Conservation (phyloP, 164 flowering plant species). For the Liriodendron chinense region DNA sequence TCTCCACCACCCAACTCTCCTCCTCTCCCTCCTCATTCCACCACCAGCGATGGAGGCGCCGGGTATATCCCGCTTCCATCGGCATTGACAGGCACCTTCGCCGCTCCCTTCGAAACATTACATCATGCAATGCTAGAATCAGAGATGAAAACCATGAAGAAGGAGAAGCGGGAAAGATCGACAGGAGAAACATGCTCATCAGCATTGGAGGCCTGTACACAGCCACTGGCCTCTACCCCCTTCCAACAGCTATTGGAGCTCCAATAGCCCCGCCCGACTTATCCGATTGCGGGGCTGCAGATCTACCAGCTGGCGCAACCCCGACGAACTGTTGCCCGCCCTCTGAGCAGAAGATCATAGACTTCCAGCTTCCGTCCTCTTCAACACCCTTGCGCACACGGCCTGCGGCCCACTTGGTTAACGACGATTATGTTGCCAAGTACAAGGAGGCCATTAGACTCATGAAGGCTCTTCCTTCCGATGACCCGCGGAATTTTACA, state of each 20-base stretch:
- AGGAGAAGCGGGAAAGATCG: conserved; percentile 5
- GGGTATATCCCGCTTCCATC: too few species aligned
- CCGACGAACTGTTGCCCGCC: conserved; percentile 51
- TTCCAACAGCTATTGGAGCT: conserved; percentile 25
- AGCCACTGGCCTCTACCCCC: conserved; percentile 13
- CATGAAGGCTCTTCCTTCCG: background rate
- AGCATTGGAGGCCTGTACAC: conserved; percentile 55
- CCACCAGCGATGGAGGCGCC: too few species aligned
- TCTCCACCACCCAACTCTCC: too few species aligned
- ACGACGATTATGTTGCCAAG: background rate
- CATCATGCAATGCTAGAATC: background rate
- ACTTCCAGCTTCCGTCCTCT: conserved; percentile 29
- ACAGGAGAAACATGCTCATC: conserved; percentile 46
- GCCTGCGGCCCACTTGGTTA: conserved; percentile 1
- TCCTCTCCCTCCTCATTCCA: too few species aligned
- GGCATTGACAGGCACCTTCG: background rate
- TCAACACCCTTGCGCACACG: background rate
- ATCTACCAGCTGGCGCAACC: conserved; percentile 24
- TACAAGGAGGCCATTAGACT: background rate
- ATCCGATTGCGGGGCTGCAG: conserved; percentile 36
- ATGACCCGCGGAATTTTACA: conserved; percentile 7
- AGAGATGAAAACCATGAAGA: background rate
- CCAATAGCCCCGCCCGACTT: conserved; percentile 35
- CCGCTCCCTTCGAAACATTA: background rate
- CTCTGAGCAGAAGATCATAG: conserved; percentile 11